Evolutionary conservation across 1,284 basidiomycete genomes (phyloP).

Genomic region (Sphaerobolus stellatus): DNA sequence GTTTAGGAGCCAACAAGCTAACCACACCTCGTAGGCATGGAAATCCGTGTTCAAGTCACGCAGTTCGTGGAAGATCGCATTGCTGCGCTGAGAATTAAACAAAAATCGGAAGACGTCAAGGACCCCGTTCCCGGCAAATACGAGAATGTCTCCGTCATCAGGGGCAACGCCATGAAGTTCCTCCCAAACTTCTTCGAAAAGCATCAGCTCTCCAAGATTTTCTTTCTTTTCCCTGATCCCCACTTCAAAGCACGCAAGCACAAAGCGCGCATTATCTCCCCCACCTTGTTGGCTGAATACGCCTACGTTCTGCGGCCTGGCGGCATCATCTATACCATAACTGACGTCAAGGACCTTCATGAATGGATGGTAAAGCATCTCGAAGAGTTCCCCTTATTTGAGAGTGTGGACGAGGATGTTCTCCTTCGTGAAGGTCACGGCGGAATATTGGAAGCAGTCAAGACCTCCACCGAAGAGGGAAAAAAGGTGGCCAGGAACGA

Average conservation of each 20-base stretch:
- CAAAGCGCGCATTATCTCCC: slow-evolving; percentile 94
- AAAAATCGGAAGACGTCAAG: slow-evolving; percentile 30
- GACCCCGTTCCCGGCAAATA: slow-evolving; percentile 51
- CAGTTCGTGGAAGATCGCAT: slow-evolving; percentile 97
- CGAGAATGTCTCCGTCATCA: slow-evolving; percentile 92
- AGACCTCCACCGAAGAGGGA: slow-evolving; percentile 90
- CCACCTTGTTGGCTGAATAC: slow-evolving; percentile 88
- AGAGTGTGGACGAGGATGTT: slow-evolving; percentile 71
- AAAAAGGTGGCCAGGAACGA: slow-evolving; percentile 94
- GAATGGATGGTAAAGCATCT: slow-evolving; percentile 95
- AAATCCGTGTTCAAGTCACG: slow-evolving; percentile 95
- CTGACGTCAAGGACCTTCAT: slow-evolving; percentile 93
- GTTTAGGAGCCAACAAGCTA: neutral
- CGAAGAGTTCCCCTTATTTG: slow-evolving; percentile 83
- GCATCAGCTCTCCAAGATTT: slow-evolving; percentile 88
- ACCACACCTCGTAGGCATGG: slow-evolving; percentile 67
- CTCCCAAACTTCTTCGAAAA: slow-evolving; percentile 95
- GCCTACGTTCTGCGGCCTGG: slow-evolving; percentile 90
- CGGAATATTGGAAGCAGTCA: slow-evolving; percentile 77
- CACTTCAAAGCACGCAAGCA: slow-evolving; percentile 99
- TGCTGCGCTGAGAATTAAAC: slow-evolving; percentile 70
- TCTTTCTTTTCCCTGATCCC: slow-evolving; percentile 98
- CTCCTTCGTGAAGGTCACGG: slow-evolving; percentile 73
- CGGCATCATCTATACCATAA: slow-evolving; percentile 96
- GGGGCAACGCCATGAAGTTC: slow-evolving; percentile 99